Base-by-base conservation (phyloP, 139 green algal species). In the Picochlorum sp. region DNA sequence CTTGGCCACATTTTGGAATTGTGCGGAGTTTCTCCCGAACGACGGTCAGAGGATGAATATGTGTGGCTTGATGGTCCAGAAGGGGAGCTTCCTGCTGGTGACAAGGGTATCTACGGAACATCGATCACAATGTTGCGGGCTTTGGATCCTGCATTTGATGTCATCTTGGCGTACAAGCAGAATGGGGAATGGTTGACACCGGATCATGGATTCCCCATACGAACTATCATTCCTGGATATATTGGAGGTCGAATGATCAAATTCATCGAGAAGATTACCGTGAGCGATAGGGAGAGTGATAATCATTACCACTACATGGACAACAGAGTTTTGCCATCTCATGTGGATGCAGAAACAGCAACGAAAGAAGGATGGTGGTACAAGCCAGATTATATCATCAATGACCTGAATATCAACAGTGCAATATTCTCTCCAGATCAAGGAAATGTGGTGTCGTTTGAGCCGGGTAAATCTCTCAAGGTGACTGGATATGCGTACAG, bases 271-370 rank as follows among this genome's bases (percentile, higher is more conserved):
- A 74, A 90, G 66, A 95, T 98, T 62, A 85, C 70, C 3, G 85
- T 97, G 34, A 84, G 73, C 4, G 70, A 84, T n/a, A 11, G 71
- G 13, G 81, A 74, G 24, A 80, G 20, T n/a, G 56, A 91, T 67
- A 98, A 96, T 82, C 90, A 90, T 77, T 99, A 99, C 78, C 94
- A 99, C 77, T 97, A 85, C 73, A 75, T 88, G 49, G 94, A 99
- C 84, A 99, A 99, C 85, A 82, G 90, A 4, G 90, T 99, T 68
- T 78, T 98, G 70, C 94, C 94, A 8, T 71, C 78, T 0, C 84
- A 95, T 63, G 88, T 99, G 37, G 90, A 97, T 62, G 88, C 90
- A 62, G 82, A 86, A 63, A 71, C 79, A 45, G 93, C 93, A 21
- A 94, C 81, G 52, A 69, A 74, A 45, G 91, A 94, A 68, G 86